These are phyloP conservation scores for Suhomyces chickasaworum DNA, from an alignment of 1,139 yeast species.

Conservation along the genomic window DNA sequence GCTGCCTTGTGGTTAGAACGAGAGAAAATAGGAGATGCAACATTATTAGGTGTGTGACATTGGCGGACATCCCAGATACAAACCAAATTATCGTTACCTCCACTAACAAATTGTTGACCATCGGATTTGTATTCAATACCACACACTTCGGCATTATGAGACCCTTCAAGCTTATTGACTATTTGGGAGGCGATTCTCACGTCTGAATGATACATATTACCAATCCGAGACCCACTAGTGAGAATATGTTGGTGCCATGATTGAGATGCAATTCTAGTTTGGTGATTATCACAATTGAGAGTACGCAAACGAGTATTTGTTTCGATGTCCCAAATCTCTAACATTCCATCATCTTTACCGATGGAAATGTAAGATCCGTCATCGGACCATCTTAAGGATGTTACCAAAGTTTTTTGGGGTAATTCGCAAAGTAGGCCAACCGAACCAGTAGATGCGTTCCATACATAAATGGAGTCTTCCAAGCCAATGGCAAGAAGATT, in stretches of 20 bases:
- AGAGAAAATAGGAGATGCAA: conserved; percentile 60
- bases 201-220: conserved; percentile 85
- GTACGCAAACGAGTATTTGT: conserved; percentile 73
- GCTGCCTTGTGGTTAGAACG: conserved; percentile 90
- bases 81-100: conserved; percentile 93
- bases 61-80: conserved; percentile 90
- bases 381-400: conserved; percentile 88
- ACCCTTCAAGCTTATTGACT: conserved; percentile 50
- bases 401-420: conserved; percentile 51
- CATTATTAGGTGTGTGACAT: conserved; percentile 11
- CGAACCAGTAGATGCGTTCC: conserved; percentile 88
- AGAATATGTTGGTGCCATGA: conserved; percentile 83
- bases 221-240: conserved; percentile 82
- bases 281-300: conserved; percentile 64
- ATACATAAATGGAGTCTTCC: conserved; percentile 80
- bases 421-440: conserved; percentile 74
- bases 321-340: conserved; percentile 95
- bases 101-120: conserved; percentile 85
- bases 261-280: conserved; percentile 76
- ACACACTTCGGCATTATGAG: conserved; percentile 88
- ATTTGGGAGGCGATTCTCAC: conserved; percentile 86
- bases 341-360: conserved; percentile 80
- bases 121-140: conserved; percentile 87
- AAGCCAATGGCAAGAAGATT: conserved; percentile 89
- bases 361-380: conserved; percentile 88